Evolutionary conservation across 1,284 basidiomycete genomes (phyloP), one percentile per base, ranked within the genome.

Genomic region (Cryptococcus sp.): DNA sequence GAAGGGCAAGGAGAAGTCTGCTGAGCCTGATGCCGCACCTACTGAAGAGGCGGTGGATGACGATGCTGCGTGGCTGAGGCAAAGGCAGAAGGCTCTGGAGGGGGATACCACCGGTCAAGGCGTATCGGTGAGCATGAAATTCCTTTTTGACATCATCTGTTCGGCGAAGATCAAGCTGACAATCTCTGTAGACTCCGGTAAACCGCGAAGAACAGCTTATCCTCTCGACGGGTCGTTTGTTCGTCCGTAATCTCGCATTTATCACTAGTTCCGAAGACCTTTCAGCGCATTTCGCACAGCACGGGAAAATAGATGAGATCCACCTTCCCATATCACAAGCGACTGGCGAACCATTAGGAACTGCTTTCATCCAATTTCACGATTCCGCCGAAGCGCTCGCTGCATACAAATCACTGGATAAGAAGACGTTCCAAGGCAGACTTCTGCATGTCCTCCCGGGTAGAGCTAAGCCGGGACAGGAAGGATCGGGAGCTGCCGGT

Each of bases 161-260:
- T 35, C 17, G 35, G 31, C 31, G 40, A 68, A 76, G 17, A 51
- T n/a, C 7, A 44, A 46, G 54, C 48, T 56, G 35, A 46, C 40
- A n/a, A 10, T 48, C 15, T 19, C 13, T n/a, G 35, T 31, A 59
- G 61, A 38, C 47, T 13, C 51, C 61, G 53, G 31, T 65, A 25
- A 66, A 64, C 44, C 80, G 81, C 0, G 84, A 81, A 61, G 82
- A 84, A 54, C 51, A 64, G 35, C 86, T 86, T 0, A 92, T 97
- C 56, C 80, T 89, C 23, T 84, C 85, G 57, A 93, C 91, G 0
- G 85, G 86, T 0, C 86, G 95, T 1, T 80, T 98, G 5, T 98
- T 98, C 73, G 81, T 98, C 6, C 90, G 95, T 15, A 99, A 98
- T 74, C 79, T 98, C 19, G 84, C 93, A 0, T 98, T 92, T 72